phyloP scores from a whole-genome alignment of 345 rosid species.

The Brassica incana region DNA sequence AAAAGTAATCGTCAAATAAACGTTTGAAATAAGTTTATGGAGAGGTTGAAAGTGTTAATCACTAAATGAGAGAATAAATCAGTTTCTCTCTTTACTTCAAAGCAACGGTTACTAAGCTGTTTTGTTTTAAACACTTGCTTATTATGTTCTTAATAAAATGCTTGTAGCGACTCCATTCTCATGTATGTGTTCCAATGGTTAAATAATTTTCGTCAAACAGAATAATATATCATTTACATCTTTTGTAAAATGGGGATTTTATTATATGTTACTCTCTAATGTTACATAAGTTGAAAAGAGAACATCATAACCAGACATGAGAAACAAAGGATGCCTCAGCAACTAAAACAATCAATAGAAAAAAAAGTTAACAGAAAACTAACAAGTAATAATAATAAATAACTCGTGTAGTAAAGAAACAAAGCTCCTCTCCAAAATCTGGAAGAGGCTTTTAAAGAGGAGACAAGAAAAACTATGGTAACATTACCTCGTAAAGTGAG shows the following conservation, averaged over 20 bases:
- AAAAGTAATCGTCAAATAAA: background rate
- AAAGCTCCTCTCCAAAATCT: slow-evolving; percentile 30
- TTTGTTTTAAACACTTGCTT: background rate
- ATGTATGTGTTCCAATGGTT: background rate
- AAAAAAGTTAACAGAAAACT: background rate
- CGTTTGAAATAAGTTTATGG: slow-evolving; percentile 1
- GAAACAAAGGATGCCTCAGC: slow-evolving; percentile 13
- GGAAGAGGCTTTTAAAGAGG: slow-evolving; percentile 24
- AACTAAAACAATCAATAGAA: slow-evolving; percentile 22
- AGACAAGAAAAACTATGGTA: slow-evolving; percentile 24
- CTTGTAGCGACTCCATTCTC: background rate
- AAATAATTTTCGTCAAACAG: background rate
- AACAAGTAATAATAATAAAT: background rate
- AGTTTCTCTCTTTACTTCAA: slow-evolving; percentile 4
- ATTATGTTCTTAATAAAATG: background rate
- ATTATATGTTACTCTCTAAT: slow-evolving; percentile 12
- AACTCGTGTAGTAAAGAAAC: slow-evolving; percentile 22
- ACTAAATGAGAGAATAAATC: slow-evolving; percentile 24
- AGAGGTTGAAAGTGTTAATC: slow-evolving; percentile 13
- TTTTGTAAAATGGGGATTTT: background rate
- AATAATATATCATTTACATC: background rate
- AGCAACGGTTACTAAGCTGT: slow-evolving; percentile 2
- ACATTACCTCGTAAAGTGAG: slow-evolving; percentile 19
- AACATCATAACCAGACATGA: slow-evolving; percentile 13
- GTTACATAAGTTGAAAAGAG: slow-evolving; percentile 2